Base-by-base conservation (phyloP, 352 stramenopile species). In the Peronospora destructor region DNA sequence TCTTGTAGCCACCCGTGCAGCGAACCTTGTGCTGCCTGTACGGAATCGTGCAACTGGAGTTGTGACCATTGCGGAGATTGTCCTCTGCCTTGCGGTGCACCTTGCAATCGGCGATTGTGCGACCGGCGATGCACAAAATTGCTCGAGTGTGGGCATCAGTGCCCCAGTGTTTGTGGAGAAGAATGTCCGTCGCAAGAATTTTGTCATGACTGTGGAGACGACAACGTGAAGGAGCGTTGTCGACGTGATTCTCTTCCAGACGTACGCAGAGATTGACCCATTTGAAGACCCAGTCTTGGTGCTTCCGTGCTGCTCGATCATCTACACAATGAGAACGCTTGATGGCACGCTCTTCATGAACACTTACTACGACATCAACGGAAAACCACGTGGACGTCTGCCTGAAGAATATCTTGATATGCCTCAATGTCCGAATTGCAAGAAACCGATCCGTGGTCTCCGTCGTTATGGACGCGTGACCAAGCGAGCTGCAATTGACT, bases 161-260 rank as follows among this genome's bases (percentile, higher is more conserved):
- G 83, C 30, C 80, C 80, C 3, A 77, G 70, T 19, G 52, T 94
- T 5, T 94, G 83, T 53, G 83, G 83, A 11, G 80, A 91, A 64
- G 25, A 58, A n/a, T 94, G 83, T 42, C 76, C 69, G 4, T 45
- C 63, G n/a, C 53, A 45, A 25, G 39, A 61, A 12, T 80, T 71
- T 32, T 94, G 83, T 53, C 61, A 76, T n/a, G 48, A 68, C 7
- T 92, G 81, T 60, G 68, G 66, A 11, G 34, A 55, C 19, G 46
- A 67, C 6, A 48, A 64, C 8, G 49, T 71, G 6, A 56, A 63
- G 12, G 47, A 81, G 21, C 35, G 48, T 81, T n/a, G 80, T 73
- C 2, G 84, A 91, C 42, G 44, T 91, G 41, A 66, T 91, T 43
- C 55, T 79, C 17, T 76, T 87, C 21, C 57, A 69, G 47, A 61